Conservation (phyloP, 306 rosid genomes). For the Cicer judaicum region DNA sequence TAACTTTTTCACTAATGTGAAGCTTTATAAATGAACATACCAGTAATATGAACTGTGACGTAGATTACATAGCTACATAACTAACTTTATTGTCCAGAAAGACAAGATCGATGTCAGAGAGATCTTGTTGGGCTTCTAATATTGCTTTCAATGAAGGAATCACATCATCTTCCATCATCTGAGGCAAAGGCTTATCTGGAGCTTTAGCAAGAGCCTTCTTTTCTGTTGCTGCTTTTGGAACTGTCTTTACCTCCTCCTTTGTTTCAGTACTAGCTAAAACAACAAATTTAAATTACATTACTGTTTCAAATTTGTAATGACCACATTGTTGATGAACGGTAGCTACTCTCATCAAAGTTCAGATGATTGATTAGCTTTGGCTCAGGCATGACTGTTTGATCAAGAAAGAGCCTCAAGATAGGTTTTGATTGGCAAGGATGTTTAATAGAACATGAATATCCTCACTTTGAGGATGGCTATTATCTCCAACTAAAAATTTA, state of each 20-base stretch:
- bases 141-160: constrained; percentile 78
- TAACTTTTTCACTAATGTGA: constrained; percentile 30
- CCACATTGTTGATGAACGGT: background rate
- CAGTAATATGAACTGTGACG: background rate
- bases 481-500: constrained; percentile 69
- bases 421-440: constrained; percentile 57
- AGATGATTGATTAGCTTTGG: constrained; percentile 19
- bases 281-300: constrained; percentile 13
- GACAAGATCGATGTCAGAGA: constrained; percentile 67
- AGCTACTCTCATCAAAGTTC: constrained; percentile 26
- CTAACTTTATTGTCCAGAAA: constrained; percentile 78
- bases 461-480: constrained; percentile 62
- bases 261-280: constrained; percentile 59
- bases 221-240: constrained; percentile 60
- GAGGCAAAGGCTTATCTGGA: constrained; percentile 69
- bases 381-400: constrained; percentile 35
- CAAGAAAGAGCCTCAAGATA: constrained; percentile 52
- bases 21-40: background rate
- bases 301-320: background rate
- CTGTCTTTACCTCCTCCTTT: constrained; percentile 62
- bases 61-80: background rate
- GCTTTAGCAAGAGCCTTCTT: constrained; percentile 84
- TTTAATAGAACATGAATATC: constrained; percentile 56
- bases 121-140: constrained; percentile 71
- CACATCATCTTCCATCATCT: constrained; percentile 92